Evolutionary conservation across 2,329 filamentous ascomycete genomes (phyloP).

Genomic region (Venturia asperata): DNA sequence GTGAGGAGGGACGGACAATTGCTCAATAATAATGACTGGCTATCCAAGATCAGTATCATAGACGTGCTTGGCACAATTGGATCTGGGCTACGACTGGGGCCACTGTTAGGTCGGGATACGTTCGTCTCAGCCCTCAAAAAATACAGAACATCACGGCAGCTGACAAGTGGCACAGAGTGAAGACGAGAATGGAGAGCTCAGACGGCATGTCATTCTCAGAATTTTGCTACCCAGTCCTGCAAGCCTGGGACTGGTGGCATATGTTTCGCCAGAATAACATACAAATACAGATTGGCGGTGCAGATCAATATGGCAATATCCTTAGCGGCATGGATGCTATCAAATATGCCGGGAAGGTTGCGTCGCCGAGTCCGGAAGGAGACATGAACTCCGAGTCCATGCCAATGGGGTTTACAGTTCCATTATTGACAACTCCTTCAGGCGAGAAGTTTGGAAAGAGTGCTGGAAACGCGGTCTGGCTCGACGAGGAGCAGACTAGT

Average conservation of each 20-base stretch:
- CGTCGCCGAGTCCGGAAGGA: neutral
- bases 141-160: constrained; percentile 22
- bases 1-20: constrained; percentile 62
- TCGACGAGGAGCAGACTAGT: constrained; percentile 73
- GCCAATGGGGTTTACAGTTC: constrained; percentile 83
- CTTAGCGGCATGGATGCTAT: constrained; percentile 80
- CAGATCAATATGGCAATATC: constrained; percentile 96
- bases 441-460: constrained; percentile 94
- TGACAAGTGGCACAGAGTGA: constrained; percentile 50
- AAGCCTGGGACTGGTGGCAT: constrained; percentile 95
- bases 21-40: constrained; percentile 79
- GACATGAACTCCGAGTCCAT: constrained; percentile 22
- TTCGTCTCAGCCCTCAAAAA: constrained; percentile 41
- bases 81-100: constrained; percentile 65
- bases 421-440: constrained; percentile 74
- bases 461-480: constrained; percentile 88
- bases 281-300: constrained; percentile 86
- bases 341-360: constrained; percentile 47
- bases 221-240: constrained; percentile 86
- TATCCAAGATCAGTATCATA: constrained; percentile 61
- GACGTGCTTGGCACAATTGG: constrained; percentile 73
- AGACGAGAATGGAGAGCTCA: constrained; percentile 68
- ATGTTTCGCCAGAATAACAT: constrained; percentile 61
- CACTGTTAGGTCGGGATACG: constrained; percentile 86
- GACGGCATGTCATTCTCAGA: constrained; percentile 93